These are phyloP conservation scores for Cyberlindnera xylosilytica DNA, from an alignment of 805 yeast genomes.

Conservation along the genomic window DNA sequence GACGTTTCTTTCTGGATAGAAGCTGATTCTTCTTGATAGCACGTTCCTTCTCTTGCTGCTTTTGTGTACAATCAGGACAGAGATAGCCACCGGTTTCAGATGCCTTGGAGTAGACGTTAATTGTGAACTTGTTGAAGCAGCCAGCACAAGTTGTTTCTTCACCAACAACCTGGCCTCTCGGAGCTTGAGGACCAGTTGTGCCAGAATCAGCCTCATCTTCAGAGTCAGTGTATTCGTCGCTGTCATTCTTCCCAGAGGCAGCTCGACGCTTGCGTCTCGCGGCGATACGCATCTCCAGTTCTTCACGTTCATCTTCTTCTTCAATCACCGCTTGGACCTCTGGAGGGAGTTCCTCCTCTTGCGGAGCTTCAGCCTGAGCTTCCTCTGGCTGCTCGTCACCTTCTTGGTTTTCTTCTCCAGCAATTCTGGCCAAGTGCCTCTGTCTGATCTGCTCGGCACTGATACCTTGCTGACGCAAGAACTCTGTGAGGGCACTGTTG, in stretches of 20 bases:
- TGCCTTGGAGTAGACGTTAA: slow-evolving; percentile 63
- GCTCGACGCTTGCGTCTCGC: slow-evolving; percentile 41
- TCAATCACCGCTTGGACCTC: slow-evolving; percentile 29
- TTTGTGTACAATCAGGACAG: slow-evolving; percentile 59
- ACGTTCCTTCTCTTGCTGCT: slow-evolving; percentile 39
- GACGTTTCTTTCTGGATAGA: slow-evolving; percentile 68
- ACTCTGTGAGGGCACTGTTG: slow-evolving; percentile 87
- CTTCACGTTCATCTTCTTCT: slow-evolving; percentile 29
- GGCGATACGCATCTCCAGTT: slow-evolving; percentile 35
- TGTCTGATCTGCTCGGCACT: slow-evolving; percentile 72
- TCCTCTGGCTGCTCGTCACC: not conserved
- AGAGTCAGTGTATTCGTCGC: slow-evolving; percentile 35
- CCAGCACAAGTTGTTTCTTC: slow-evolving; percentile 60
- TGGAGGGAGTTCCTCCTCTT: slow-evolving; percentile 26
- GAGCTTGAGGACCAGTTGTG: slow-evolving; percentile 26
- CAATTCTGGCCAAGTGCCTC: slow-evolving; percentile 35
- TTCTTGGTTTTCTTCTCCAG: slow-evolving; percentile 29
- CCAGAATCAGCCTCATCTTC: slow-evolving; percentile 32
- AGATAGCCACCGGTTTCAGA: slow-evolving; percentile 57
- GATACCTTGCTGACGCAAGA: slow-evolving; percentile 85
- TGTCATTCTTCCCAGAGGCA: slow-evolving; percentile 31
- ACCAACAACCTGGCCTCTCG: slow-evolving; percentile 34
- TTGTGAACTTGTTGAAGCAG: slow-evolving; percentile 55
- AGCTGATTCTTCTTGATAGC: slow-evolving; percentile 48
- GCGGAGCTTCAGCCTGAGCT: slow-evolving; percentile 16